A percentile compares a stretch with the other conserved stretches of the same genome.
These are phyloP conservation scores for Euphorbia lathyris DNA, from an alignment of 345 rosid genomes.

Conservation along the genomic window DNA sequence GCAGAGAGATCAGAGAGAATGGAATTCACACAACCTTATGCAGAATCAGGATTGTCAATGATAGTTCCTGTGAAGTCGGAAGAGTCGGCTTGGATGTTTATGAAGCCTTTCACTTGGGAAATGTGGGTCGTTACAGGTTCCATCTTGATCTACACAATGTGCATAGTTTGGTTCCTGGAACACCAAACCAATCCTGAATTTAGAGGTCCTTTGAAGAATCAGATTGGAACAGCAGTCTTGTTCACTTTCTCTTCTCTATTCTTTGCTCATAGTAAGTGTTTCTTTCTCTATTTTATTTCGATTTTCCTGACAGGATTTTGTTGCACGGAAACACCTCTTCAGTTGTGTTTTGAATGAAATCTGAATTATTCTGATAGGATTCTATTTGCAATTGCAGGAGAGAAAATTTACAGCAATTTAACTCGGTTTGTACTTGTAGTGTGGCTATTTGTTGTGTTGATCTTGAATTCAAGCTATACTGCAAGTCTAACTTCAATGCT, in stretches of 20 bases:
- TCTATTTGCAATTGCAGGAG: conserved; percentile 32
- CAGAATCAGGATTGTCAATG: conserved; percentile 53
- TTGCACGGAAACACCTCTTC: too few relatives aligned
- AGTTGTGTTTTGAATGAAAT: too few relatives aligned
- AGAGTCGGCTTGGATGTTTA: conserved; percentile 40
- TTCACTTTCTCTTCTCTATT: conserved; percentile 52
- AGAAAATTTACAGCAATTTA: conserved; percentile 34
- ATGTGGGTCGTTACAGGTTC: conserved; percentile 49
- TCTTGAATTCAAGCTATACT: conserved; percentile 58
- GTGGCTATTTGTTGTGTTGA: conserved; percentile 59
- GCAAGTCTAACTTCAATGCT: conserved; percentile 58
- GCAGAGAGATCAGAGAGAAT: conserved; percentile 30
- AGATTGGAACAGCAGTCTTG: conserved; percentile 41
- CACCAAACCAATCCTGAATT: conserved; percentile 36
- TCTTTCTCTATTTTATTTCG: neutral
- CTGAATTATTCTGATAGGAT: too few relatives aligned
- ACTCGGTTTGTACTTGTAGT: conserved; percentile 45
- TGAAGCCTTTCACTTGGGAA: conserved; percentile 43
- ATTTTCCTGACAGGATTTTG: too few relatives aligned
- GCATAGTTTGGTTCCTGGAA: conserved; percentile 50
- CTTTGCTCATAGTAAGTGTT: conserved; percentile 57
- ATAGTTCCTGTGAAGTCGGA: conserved; percentile 29
- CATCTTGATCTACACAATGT: conserved; percentile 41
- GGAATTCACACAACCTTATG: conserved; percentile 52
- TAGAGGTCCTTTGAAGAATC: conserved; percentile 31